Percentiles rank a stretch among this genome's conserved stretches.
Evolutionary conservation across 2,329 filamentous ascomycete genomes (phyloP).

Genomic region (Cladophialophora psammophila): DNA sequence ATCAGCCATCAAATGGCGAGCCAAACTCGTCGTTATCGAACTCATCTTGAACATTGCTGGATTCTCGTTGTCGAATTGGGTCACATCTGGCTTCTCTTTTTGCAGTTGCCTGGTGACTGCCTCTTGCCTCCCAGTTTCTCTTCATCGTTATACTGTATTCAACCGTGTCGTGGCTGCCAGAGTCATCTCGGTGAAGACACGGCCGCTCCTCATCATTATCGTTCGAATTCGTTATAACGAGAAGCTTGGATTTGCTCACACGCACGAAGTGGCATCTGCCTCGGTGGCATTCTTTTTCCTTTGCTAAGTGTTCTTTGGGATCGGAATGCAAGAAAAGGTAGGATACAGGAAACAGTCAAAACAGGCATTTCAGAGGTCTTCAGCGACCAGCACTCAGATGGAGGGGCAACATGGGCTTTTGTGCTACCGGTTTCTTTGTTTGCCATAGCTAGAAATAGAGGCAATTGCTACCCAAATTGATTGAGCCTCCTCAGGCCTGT

Average conservation of each 20-base stretch:
- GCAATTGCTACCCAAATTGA: no score
- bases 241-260: slow-evolving; percentile 44
- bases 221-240: slow-evolving; percentile 57
- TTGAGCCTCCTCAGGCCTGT: no score
- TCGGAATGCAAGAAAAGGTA: slow-evolving; percentile 54
- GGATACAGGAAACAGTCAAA: no score
- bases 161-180: slow-evolving; percentile 58
- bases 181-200: slow-evolving; percentile 47
- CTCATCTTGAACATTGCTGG: slow-evolving; percentile 61
- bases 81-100: slow-evolving; percentile 61
- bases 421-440: no score
- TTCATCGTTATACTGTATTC: slow-evolving; percentile 57
- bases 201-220: slow-evolving; percentile 53
- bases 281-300: slow-evolving; percentile 61
- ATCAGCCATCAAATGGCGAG: slow-evolving; percentile 53
- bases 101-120: slow-evolving; percentile 54
- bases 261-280: slow-evolving; percentile 43
- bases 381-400: no score
- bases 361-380: no score
- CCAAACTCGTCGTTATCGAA: slow-evolving; percentile 57
- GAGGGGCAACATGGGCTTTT: no score
- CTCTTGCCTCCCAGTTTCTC: slow-evolving; percentile 59
- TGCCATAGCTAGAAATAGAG: no score
- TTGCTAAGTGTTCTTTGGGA: slow-evolving; percentile 63
- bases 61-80: slow-evolving; percentile 60